Evolutionary conservation across 495 filamentous ascomycete species (phyloP), one percentile per base, ranked within the genome.

Genomic region (Recurvomyces mirabilis): DNA sequence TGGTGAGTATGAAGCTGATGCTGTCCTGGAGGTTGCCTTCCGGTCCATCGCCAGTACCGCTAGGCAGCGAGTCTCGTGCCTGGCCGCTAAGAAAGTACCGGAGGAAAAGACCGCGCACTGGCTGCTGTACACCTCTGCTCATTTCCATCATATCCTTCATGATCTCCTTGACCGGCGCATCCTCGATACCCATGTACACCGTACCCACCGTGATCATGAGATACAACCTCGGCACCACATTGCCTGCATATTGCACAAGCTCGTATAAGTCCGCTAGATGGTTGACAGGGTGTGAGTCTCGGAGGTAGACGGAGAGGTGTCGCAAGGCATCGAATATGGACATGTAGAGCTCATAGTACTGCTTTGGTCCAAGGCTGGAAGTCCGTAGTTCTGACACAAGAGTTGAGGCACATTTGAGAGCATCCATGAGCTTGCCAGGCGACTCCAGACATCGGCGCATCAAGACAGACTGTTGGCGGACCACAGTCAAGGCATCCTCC

Each of bases 121-220:
- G 91, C 58, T 98, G 93, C 58, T 98, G 91, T 22, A 98, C 86
- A 36, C 91, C 91, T 49, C 91, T 76, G 63, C 85, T 94, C 91
- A 98, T 98, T 66, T 98, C 91, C 91, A 98, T 98, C 91, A 98
- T 98, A 60, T 98, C 91, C 64, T 98, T 98, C 91, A 98, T 98
- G 43, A 98, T 87, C 67, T 98, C 91, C 66, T 98, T 98, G 50
- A 98, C 89, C 3, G 91, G 91, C 34, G 91, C 93, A 75, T 94
- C 91, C 60, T 91, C 84, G 53, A 98, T 89, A 9, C 84, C 79
- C 91, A 98, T 98, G 67, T 98, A 98, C 24, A 94, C 91, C 3
- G 91, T 98, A 25, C 91, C 91, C 18, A 98, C 91, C 0, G 91
- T 96, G 55, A 98, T 86, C 91, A 98, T 98, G 38, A 98, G 78